These are phyloP conservation scores for Fraxinus floribunda DNA, from an alignment of 305 asterid species.

Conservation along the genomic window DNA sequence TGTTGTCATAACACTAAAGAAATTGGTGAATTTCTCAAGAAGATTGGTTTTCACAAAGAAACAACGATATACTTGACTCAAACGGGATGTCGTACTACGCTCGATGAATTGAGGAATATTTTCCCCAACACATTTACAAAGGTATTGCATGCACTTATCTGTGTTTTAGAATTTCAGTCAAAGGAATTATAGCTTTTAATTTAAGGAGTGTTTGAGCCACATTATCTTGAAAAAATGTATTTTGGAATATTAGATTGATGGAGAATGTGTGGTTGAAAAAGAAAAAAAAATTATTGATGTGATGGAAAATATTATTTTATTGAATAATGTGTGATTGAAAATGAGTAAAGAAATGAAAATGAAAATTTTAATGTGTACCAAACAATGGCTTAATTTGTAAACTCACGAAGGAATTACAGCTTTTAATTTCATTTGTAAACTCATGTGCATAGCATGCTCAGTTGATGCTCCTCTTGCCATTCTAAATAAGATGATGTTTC, in stretches of 20 bases:
- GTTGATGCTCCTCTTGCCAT: not conserved
- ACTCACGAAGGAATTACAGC: not conserved
- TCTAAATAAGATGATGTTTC: not conserved
- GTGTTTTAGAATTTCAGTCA: not conserved
- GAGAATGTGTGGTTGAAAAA: too few species aligned
- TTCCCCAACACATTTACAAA: slow-evolving; percentile 65
- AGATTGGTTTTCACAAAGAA: slow-evolving; percentile 44
- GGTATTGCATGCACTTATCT: slow-evolving; percentile 30
- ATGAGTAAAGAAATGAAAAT: too few species aligned
- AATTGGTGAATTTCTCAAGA: slow-evolving; percentile 41
- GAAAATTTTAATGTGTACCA: too few species aligned
- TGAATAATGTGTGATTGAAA: too few species aligned
- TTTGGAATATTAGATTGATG: too few species aligned
- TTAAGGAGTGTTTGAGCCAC: not conserved
- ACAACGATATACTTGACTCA: slow-evolving; percentile 44
- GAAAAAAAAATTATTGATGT: too few species aligned
- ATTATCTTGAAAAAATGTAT: too few species aligned
- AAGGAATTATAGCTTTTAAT: not conserved
- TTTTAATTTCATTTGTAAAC: not conserved
- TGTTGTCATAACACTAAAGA: slow-evolving; percentile 38
- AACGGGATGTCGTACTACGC: slow-evolving; percentile 46
- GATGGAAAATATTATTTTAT: too few species aligned
- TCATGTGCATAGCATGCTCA: not conserved
- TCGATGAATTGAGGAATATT: slow-evolving; percentile 41
- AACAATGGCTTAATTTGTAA: not conserved